Evolutionary conservation across 148 eudicot species (phyloP), one percentile per base, ranked within the genome.

Genomic region (Cornus florida): DNA sequence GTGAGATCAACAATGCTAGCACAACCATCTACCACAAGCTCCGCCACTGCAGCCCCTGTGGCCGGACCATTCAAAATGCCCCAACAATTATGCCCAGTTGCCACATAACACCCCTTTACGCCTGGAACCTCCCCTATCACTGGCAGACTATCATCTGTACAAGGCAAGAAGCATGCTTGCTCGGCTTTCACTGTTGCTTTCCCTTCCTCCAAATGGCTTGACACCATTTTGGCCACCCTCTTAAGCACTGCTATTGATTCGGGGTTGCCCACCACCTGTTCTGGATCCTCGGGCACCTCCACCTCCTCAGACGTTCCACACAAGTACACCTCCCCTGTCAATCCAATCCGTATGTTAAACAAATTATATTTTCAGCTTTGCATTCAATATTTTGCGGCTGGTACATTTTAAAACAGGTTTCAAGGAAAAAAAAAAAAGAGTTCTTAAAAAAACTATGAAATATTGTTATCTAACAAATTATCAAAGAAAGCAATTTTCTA

Each of bases 31-130:
- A 93, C n/a, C 50, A 93, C 86, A 71, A 95, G 98, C 87, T 95
- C 97, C 6, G 97, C 89, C 77, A 95, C 80, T 17, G 97, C 97
- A 20, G 91, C 91, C 1, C 98, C 97, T 2, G 96, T 95, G 39
- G 97, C 98, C 0, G 98, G 97, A 9, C 94, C 98, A 65, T 93
- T 93, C 23, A 93, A 82, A 75, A 95, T 95, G 7, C 98, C 97
- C 97, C 98, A 93, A 77, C 94, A 95, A 59, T 87, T 88, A 77
- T 93, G 97, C 9, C 97, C 98, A 0, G 97, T 93, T 22, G 94
- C 98, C 41, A 93, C 97, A 65, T 78, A 95, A 73, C 98, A 93
- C 0, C 94, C 92, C 81, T 88, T 84, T 17, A 83, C 70, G 3
- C 92, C 93, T 0, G 93, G 93, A 72, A 95, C 88, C 78, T 95